Conservation (phyloP, 2,329 filamentous ascomycete genomes). For the Phyllosticta paracitricarpa region DNA sequence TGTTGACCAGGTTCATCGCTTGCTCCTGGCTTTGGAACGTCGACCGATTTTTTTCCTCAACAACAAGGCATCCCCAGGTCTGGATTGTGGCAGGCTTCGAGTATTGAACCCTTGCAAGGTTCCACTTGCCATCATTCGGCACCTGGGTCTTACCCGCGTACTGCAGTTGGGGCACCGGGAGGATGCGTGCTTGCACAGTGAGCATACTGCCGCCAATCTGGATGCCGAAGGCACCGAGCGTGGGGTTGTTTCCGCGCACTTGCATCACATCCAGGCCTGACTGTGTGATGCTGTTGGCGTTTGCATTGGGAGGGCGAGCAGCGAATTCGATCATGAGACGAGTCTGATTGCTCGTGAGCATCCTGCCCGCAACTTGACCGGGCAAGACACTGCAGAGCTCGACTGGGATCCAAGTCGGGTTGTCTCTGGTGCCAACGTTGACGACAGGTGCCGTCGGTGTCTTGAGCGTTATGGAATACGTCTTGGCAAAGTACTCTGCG, state of each 20-base stretch:
- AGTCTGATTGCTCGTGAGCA: conserved; percentile 19
- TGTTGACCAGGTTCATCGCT: not conserved
- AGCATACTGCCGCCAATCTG: conserved; percentile 52
- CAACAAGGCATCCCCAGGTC: conserved; percentile 22
- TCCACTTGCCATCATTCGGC: conserved; percentile 54
- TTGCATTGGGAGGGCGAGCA: conserved; percentile 20
- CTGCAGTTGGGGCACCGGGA: conserved; percentile 48
- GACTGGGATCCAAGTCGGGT: conserved; percentile 23
- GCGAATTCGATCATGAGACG: conserved; percentile 24
- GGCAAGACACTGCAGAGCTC: conserved; percentile 24
- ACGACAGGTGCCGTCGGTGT: conserved; percentile 19
- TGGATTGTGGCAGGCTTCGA: conserved; percentile 17
- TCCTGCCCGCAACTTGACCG: conserved; percentile 20
- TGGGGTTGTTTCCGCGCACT: not conserved
- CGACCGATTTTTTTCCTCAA: conserved; percentile 15
- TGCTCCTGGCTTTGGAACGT: conserved; percentile 1
- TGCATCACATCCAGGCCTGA: conserved; percentile 9
- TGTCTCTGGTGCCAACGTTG: conserved; percentile 18
- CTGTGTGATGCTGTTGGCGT: conserved; percentile 15
- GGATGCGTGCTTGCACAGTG: conserved; percentile 61
- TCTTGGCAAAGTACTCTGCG: conserved; percentile 2
- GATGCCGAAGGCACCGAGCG: conserved; percentile 47
- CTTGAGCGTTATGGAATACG: conserved; percentile 17
- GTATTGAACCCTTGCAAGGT: conserved; percentile 40
- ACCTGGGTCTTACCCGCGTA: conserved; percentile 39